Conservation (phyloP, 2,329 filamentous ascomycete species). For the Alternaria metachromatica region DNA sequence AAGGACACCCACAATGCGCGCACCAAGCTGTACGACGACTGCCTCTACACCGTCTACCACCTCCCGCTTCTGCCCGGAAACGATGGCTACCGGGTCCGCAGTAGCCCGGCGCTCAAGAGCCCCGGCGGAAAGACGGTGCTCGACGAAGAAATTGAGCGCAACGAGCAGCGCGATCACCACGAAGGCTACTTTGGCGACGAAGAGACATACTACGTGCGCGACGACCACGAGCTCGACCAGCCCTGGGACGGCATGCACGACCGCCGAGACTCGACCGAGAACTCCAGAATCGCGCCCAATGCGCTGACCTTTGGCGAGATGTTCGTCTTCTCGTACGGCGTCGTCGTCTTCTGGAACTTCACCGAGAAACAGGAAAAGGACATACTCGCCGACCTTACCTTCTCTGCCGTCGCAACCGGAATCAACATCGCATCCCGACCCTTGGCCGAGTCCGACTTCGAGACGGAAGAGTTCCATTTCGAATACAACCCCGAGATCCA, state of each 20-base stretch:
- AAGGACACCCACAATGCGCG: constrained; percentile 86
- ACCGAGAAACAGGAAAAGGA: constrained; percentile 96
- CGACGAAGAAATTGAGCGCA: constrained; percentile 95
- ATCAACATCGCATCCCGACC: constrained; percentile 77
- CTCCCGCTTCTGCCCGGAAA: constrained; percentile 83
- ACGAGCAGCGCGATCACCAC: constrained; percentile 85
- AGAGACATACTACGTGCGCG: constrained; percentile 58
- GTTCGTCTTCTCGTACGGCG: constrained; percentile 96
- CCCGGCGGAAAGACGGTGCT: constrained; percentile 91
- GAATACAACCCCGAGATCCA: constrained; percentile 90
- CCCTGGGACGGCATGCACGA: constrained; percentile 25
- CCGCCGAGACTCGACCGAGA: constrained; percentile 28
- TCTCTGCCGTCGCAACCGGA: constrained; percentile 73
- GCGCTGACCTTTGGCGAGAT: constrained; percentile 87
- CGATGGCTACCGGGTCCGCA: constrained; percentile 86
- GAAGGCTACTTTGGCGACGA: constrained; percentile 89
- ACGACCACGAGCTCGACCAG: constrained; percentile 39
- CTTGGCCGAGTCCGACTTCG: constrained; percentile 86
- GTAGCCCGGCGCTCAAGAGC: constrained; percentile 89
- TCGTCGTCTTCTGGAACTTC: constrained; percentile 99
- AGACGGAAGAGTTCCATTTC: constrained; percentile 98
- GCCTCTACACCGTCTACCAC: constrained; percentile 94
- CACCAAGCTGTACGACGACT: constrained; percentile 98
- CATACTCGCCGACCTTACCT: constrained; percentile 91
- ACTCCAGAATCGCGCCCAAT: constrained; percentile 67